Evolutionary conservation across 2,329 filamentous ascomycete genomes (phyloP).

Genomic region (Fusarium falciforme): DNA sequence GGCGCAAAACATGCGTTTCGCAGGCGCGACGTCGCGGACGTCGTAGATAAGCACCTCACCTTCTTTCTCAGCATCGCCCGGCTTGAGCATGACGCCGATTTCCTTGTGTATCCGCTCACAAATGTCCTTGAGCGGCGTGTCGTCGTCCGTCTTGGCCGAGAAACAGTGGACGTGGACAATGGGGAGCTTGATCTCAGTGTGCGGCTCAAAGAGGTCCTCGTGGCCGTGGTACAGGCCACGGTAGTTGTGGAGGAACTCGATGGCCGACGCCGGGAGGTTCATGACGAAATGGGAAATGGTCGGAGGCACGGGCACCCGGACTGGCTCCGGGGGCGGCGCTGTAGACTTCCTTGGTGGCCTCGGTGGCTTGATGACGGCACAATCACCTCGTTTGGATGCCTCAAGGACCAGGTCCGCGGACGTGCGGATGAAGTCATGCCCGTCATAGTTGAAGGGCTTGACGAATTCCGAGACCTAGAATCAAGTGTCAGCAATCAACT

Average conservation of each 20-base stretch:
- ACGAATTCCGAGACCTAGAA: constrained; percentile 74
- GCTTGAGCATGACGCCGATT: constrained; percentile 54
- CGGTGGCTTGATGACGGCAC: constrained; percentile 62
- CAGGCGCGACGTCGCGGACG: constrained; percentile 89
- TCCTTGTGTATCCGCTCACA: constrained; percentile 54
- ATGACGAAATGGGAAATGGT: constrained; percentile 96
- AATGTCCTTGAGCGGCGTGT: constrained; percentile 68
- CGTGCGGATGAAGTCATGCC: constrained; percentile 79
- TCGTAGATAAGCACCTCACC: constrained; percentile 69
- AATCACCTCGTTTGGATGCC: constrained; percentile 62
- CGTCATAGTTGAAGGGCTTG: constrained; percentile 83
- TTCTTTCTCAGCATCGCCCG: constrained; percentile 59
- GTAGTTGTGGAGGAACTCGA: constrained; percentile 77
- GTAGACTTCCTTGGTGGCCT: constrained; percentile 53
- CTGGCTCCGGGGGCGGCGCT: constrained; percentile 50
- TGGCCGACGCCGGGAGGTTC: constrained; percentile 93
- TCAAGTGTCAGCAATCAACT: constrained; percentile 15
- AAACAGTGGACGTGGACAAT: constrained; percentile 97
- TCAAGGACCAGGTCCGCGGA: constrained; percentile 71
- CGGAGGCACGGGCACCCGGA: constrained; percentile 69
- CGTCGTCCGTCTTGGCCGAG: constrained; percentile 82
- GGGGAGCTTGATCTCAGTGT: constrained; percentile 73
- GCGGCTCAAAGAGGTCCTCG: constrained; percentile 72
- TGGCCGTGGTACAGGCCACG: constrained; percentile 82
- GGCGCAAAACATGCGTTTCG: constrained; percentile 97